Percentiles rank a stretch among this genome's conserved stretches.
phyloP scores from a whole-genome alignment of 306 rosid genomes.

The Medicago ruthenica region DNA sequence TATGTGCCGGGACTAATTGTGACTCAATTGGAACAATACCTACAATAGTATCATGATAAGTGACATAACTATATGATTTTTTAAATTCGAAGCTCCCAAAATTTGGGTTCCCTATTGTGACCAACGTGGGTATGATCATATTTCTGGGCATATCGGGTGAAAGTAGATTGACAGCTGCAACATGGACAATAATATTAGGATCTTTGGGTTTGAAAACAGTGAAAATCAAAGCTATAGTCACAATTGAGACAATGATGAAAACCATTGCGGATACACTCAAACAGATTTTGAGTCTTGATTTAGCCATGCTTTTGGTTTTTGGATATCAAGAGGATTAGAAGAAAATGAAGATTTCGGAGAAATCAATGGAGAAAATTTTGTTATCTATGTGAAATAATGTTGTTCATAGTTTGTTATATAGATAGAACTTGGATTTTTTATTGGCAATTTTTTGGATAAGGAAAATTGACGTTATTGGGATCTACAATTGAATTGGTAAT shows the following conservation, averaged over 20 bases:
- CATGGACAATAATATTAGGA: constrained; percentile 40
- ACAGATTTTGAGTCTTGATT: constrained; percentile 46
- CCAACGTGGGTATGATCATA: constrained; percentile 33
- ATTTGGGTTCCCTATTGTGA: constrained; percentile 52
- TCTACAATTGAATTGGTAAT: not conserved
- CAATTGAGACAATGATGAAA: constrained; percentile 28
- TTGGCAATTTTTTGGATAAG: not conserved
- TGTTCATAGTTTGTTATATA: not conserved
- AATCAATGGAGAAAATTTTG: not conserved
- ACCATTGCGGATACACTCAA: constrained; percentile 18
- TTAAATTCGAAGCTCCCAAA: constrained; percentile 35
- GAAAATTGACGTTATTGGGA: not conserved
- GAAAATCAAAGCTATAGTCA: constrained; percentile 38
- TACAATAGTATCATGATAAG: constrained; percentile 23
- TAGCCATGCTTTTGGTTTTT: constrained; percentile 45
- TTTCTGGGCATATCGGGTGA: constrained; percentile 1
- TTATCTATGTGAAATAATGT: not conserved
- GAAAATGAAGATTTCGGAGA: not conserved
- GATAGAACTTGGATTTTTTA: not conserved
- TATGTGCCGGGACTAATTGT: constrained; percentile 36
- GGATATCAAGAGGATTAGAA: not conserved
- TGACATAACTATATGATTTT: constrained; percentile 33
- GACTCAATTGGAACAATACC: constrained; percentile 44
- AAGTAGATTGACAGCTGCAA: constrained; percentile 22
- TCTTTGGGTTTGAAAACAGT: constrained; percentile 54